These are phyloP conservation scores for Themeda triandra DNA, from an alignment of 176 grass and related monocot species.

Conservation along the genomic window DNA sequence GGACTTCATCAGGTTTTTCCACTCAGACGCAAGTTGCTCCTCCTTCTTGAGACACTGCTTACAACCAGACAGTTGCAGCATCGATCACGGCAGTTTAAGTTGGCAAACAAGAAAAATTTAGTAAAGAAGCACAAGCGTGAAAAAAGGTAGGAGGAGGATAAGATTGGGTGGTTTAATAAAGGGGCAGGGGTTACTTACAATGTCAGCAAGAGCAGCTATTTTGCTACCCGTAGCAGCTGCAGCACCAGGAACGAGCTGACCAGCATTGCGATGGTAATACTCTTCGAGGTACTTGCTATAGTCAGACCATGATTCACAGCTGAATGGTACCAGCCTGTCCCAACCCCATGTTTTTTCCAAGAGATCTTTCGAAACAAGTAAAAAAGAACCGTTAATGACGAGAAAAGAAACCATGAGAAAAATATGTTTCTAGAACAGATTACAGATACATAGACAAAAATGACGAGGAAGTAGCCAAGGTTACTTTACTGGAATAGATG, in stretches of 20 bases:
- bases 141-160: not conserved
- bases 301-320: not conserved
- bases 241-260: not conserved
- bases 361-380: not conserved
- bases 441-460: no score
- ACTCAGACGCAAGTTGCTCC: not conserved
- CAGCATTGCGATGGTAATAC: not conserved
- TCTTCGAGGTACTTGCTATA: not conserved
- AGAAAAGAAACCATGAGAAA: no score
- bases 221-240: not conserved
- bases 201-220: not conserved
- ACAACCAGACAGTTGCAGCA: not conserved
- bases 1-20: not conserved
- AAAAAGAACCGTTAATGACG: no score
- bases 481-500: no score
- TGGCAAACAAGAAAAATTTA: not conserved
- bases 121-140: not conserved
- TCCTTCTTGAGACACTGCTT: constrained; percentile 3
- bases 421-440: no score
- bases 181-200: not conserved
- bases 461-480: no score
- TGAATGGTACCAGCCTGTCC: not conserved
- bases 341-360: not conserved
- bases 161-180: no score
- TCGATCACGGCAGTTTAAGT: not conserved